Evolutionary conservation across 176 grass and related monocot species (phyloP).

Genomic region (Paspalum vaginatum): DNA sequence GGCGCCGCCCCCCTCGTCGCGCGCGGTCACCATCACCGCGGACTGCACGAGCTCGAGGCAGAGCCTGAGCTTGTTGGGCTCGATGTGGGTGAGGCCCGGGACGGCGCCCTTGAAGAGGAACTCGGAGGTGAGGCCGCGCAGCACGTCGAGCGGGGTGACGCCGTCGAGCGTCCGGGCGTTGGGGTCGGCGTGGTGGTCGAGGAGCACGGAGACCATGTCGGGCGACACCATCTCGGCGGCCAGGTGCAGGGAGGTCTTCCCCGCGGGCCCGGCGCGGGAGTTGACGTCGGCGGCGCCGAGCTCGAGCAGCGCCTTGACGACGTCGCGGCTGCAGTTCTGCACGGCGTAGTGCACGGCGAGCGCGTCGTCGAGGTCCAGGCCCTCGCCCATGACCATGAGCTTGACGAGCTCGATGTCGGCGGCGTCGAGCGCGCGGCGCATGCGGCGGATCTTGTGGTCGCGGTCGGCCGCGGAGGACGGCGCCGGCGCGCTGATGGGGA

Average conservation of each 20-base stretch:
- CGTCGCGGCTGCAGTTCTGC: slow-evolving; percentile 85
- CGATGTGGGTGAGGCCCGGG: slow-evolving; percentile 84
- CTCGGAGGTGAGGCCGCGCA: slow-evolving; percentile 91
- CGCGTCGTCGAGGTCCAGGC: slow-evolving; percentile 92
- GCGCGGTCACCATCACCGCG: slow-evolving; percentile 78
- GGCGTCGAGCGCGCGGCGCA: slow-evolving; percentile 85
- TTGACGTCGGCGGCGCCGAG: slow-evolving; percentile 97
- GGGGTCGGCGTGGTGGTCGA: slow-evolving; percentile 96
- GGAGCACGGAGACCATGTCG: slow-evolving; percentile 94
- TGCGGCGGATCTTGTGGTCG: slow-evolving; percentile 92
- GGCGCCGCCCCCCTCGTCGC: slow-evolving; percentile 65
- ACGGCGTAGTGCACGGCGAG: slow-evolving; percentile 95
- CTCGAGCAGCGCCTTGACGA: slow-evolving; percentile 98
- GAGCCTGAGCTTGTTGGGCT: slow-evolving; percentile 94
- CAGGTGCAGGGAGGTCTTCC: slow-evolving; percentile 82
- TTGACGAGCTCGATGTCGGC: slow-evolving; percentile 99
- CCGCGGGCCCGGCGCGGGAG: slow-evolving; percentile 69
- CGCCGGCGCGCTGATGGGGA: slow-evolving; percentile 50
- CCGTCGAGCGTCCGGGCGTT: slow-evolving; percentile 82
- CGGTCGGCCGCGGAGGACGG: slow-evolving; percentile 53
- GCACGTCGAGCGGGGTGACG: slow-evolving; percentile 83
- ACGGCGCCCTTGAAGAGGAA: slow-evolving; percentile 99
- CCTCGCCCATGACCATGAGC: slow-evolving; percentile 99
- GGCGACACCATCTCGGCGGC: slow-evolving; percentile 95
- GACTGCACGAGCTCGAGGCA: slow-evolving; percentile 98